Evolutionary conservation across 805 yeast genomes (phyloP).

Genomic region (Candida rishiriensis): DNA sequence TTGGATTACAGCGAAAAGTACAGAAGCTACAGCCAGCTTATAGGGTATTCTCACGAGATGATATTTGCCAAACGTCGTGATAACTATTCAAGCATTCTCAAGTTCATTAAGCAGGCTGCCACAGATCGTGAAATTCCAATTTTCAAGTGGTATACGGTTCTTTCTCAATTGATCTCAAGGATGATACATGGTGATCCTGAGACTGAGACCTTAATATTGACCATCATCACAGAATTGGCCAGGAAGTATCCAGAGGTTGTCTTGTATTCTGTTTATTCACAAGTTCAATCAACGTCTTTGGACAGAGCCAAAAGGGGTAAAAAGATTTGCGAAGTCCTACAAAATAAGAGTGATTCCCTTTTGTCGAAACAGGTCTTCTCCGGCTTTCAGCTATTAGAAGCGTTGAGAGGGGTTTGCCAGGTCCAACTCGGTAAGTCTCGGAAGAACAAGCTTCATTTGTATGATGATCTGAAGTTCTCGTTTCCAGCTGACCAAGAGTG

Average conservation of each 20-base stretch:
- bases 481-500: slow-evolving; percentile 26
- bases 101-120: slow-evolving; percentile 40
- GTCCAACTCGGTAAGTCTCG: slow-evolving; percentile 33
- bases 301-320: slow-evolving; percentile 45
- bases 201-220: slow-evolving; percentile 51
- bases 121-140: slow-evolving; percentile 41
- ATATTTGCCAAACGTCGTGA: slow-evolving; percentile 29
- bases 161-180: slow-evolving; percentile 83
- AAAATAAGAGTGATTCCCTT: slow-evolving; percentile 11
- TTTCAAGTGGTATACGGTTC: slow-evolving; percentile 72
- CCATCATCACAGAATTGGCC: slow-evolving; percentile 55
- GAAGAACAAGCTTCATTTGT: slow-evolving; percentile 33
- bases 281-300: slow-evolving; percentile 52
- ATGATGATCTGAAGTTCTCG: slow-evolving; percentile 37
- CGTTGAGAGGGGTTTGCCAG: slow-evolving; percentile 40
- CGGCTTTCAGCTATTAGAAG: slow-evolving; percentile 35
- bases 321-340: slow-evolving; percentile 35
- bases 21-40: slow-evolving; percentile 22
- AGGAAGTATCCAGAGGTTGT: slow-evolving; percentile 73
- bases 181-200: slow-evolving; percentile 56
- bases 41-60: slow-evolving; percentile 24
- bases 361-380: slow-evolving; percentile 21
- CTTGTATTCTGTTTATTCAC: slow-evolving; percentile 79
- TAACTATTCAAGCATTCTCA: slow-evolving; percentile 43
- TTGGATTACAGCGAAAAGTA: slow-evolving; percentile 59